Base-by-base conservation (phyloP, 345 rosid genomes). In the Heritiera littoralis region DNA sequence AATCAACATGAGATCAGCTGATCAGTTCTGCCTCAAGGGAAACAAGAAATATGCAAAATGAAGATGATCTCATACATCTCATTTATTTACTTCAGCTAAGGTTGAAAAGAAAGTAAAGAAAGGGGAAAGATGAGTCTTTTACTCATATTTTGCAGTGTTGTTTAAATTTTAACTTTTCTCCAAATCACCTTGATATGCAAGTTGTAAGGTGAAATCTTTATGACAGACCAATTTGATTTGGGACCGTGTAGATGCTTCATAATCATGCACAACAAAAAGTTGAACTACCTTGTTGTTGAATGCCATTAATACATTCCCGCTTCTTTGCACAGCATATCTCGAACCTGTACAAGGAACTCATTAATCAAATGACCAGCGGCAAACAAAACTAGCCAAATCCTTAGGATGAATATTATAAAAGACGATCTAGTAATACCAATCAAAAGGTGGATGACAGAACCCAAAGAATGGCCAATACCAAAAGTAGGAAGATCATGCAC, bases 401-500 rank as follows among this genome's bases (percentile, higher is more conserved):
- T 70, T 68, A 4, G 20, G 64, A 78, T 11, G 18, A 60, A 41
- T 18, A 74, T 1, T 51, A 75, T 73, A 64, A 14, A 68, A 35
- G 51, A 70, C 74, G 64, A 79, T 54, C 35, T 55, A 43, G 69
- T 61, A 63, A 72, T 90, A 93, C 99, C 99, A 81, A 96, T 96
- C 79, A 96, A 85, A 83, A 96, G 97, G 89, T 96, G 99, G 83
- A 96, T 92, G 74, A 94, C 89, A 61, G 97, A 94, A 82, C 98
- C 98, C 85, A 96, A 84, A 9, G 99, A 96, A 83, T 96, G 98
- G 71, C 99, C 99, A 18, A 96, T 85, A 73, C 99, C 99, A 81
- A 94, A 94, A 66, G 89, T 84, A 76, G 99, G 98, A 92, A 96
- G 91, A 86, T 91, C 99, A 68, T 86, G 89, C 28, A 90, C 92